Evolutionary conservation across 768 basidiomycete species (phyloP), one percentile per base, ranked within the genome.

Genomic region (Tulasnella sp.): DNA sequence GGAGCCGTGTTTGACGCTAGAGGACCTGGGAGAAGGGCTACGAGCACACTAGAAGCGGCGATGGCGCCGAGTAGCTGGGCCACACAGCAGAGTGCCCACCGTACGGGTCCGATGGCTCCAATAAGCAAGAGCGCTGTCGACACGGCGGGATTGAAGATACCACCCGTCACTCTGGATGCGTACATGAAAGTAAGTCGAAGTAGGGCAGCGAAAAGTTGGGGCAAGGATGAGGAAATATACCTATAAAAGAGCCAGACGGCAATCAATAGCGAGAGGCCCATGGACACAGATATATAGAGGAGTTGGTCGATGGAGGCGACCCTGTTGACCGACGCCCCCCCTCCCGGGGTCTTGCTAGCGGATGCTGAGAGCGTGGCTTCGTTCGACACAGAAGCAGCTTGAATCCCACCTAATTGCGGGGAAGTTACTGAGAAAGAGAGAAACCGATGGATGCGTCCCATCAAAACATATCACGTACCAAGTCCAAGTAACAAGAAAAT

Each of bases 221-320:
- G 55, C 46, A 51, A 15, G 49, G 44, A 10, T 15, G 15, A 41
- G 24, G 8, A 17, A 31, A 25, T 52, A 17, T 31, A 61, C 59
- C 82, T 75, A 66, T 77, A 85, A 69, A 85, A 85, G 10, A 83
- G 65, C 83, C 84, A 86, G 7, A 78, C 82, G 2, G 79, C 78
- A 44, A 80, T 75, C 49, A 84, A 72, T 46, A 86, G 75, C 62
- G 77, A 77, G 49, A 85, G 67, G 0, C 84, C 83, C 75, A 83
- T 80, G 49, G 73, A 76, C 0, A 76, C 75, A 3, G 83, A 75
- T 29, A 82, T 77, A 68, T 82, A 85, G 59, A 80, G 69, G 43
- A 74, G 68, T 21, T 73, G 75, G 55, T 75, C 74, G 60, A 78
- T 65, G 55, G 46, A 30, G 3, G 50, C 59, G 27, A 64, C 58